Percentiles rank a stretch among this genome's conserved stretches.
Evolutionary conservation across 495 filamentous ascomycete species (phyloP).

Genomic region (Neurospora sp.): DNA sequence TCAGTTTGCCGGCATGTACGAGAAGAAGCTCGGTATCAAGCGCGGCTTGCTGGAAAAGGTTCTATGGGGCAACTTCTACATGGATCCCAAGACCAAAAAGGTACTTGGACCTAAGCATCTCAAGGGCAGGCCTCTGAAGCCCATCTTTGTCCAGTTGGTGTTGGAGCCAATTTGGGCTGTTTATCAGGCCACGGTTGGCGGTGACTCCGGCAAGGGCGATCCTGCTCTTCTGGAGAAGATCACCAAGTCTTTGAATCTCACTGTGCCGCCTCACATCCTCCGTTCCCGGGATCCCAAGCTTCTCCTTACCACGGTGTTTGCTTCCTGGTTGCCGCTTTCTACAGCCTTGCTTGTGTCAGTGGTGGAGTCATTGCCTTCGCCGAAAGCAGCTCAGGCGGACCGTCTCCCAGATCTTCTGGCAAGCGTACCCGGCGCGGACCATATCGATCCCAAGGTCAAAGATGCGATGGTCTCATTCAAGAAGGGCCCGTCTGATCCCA

Average conservation of each 20-base stretch:
- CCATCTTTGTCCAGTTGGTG: slow-evolving; percentile 96
- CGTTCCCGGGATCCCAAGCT: slow-evolving; percentile 76
- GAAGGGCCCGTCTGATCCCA: slow-evolving; percentile 54
- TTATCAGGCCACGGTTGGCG: slow-evolving; percentile 81
- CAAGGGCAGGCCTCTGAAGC: slow-evolving; percentile 82
- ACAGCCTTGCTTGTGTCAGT: slow-evolving; percentile 88
- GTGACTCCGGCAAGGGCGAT: slow-evolving; percentile 75
- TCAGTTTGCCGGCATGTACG: slow-evolving; percentile 89
- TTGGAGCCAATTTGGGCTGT: slow-evolving; percentile 96
- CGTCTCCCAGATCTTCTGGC: slow-evolving; percentile 70
- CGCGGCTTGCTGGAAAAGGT: slow-evolving; percentile 85
- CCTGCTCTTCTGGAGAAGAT: slow-evolving; percentile 82
- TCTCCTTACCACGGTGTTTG: slow-evolving; percentile 76
- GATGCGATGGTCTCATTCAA: slow-evolving; percentile 77
- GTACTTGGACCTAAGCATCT: slow-evolving; percentile 86
- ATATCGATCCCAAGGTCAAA: slow-evolving; percentile 56
- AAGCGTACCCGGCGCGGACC: slow-evolving; percentile 65
- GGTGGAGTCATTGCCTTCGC: slow-evolving; percentile 85
- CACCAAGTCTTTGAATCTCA: slow-evolving; percentile 80
- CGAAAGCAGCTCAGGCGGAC: slow-evolving; percentile 69
- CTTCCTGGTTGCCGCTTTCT: slow-evolving; percentile 85
- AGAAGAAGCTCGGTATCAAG: slow-evolving; percentile 95
- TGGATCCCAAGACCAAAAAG: slow-evolving; percentile 94
- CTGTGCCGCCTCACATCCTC: slow-evolving; percentile 69
- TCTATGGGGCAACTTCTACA: slow-evolving; percentile 92